Evolutionary conservation across 129 eudicot species (phyloP), one percentile per base, ranked within the genome.

Genomic region (Cynara cardunculus): DNA sequence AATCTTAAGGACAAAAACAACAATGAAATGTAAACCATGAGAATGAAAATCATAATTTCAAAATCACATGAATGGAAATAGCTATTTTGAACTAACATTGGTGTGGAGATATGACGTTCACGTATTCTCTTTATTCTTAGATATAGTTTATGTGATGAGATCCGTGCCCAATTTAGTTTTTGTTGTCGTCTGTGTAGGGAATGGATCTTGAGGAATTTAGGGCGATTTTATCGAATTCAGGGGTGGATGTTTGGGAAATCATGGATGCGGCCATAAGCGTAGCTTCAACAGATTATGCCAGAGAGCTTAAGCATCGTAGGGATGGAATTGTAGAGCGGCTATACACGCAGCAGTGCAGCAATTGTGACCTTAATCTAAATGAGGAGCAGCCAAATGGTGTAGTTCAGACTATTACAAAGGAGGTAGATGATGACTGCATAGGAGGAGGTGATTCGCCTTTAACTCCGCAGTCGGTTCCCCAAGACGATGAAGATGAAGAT

Each of bases 201-300:
- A 93, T 93, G 98, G 94, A 93, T 87, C 64, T 84, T 56, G 93
- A 88, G 41, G 94, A 89, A 14, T 78, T 93, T 19, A 78, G 95
- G 21, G 7, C 81, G 84, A 87, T 93, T 68, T 74, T 91, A 49
- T 86, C 89, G 37, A 84, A 81, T 59, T 81, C 98, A 39, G 62
- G 84, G 25, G 84, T 73, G 7, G 97, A 88, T 59, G 87, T 93
- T 21, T 93, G 97, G 97, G 81, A 61, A 25, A 35, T 93, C 7
- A 89, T 93, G 18, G 93, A 93, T 19, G 77, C 98, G 21, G 97
- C 97, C n/a, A 87, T 93, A 8, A 32, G 74, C 18, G 90, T 93
- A 9, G 98, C 98, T 37, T 35, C 89, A 1, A 21, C 78, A 66
- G 98, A 93, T 59, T 76, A 85, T 64, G 88, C 84, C n/a, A 77